Conservation (phyloP, 371 early-diverging fungal species). For the Zancudomyces culisetae region DNA sequence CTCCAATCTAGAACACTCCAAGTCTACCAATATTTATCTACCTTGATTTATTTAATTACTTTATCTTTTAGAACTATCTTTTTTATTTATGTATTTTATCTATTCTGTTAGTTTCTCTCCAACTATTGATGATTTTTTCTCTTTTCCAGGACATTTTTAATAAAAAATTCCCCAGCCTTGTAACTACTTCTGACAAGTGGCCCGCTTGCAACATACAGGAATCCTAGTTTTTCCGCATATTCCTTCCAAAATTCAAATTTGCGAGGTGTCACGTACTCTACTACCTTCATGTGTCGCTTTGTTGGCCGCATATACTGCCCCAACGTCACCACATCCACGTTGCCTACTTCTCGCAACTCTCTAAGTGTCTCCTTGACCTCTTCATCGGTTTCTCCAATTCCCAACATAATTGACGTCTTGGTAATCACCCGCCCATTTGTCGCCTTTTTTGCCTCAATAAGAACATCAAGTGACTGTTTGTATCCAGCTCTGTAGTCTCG, state of each 20-base stretch:
- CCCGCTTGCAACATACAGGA: constrained; percentile 87
- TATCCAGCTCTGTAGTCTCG: constrained; percentile 89
- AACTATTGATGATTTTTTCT: background rate
- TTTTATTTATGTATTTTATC: background rate
- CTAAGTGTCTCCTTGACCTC: constrained; percentile 76
- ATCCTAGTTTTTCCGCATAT: constrained; percentile 70
- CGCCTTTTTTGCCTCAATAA: constrained; percentile 68
- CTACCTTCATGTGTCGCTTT: constrained; percentile 93
- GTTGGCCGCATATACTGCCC: constrained; percentile 99
- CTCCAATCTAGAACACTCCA: too few species aligned
- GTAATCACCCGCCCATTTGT: constrained; percentile 70
- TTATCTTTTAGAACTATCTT: background rate
- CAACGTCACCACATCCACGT: constrained; percentile 90
- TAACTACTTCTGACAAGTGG: constrained; percentile 90
- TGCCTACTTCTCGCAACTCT: constrained; percentile 57
- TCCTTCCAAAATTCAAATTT: constrained; percentile 82
- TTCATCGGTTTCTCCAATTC: constrained; percentile 87
- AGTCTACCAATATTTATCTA: background rate
- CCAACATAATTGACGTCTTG: constrained; percentile 95
- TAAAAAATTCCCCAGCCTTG: constrained; percentile 95
- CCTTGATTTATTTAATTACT: background rate
- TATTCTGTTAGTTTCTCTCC: too few species aligned
- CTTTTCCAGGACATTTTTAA: constrained; percentile 15
- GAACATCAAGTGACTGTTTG: constrained; percentile 73
- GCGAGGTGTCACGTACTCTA: constrained; percentile 80